Evolutionary conservation across 805 yeast species (phyloP), one percentile per base, ranked within the genome.

Genomic region (Maudiozyma saulgeensis): DNA sequence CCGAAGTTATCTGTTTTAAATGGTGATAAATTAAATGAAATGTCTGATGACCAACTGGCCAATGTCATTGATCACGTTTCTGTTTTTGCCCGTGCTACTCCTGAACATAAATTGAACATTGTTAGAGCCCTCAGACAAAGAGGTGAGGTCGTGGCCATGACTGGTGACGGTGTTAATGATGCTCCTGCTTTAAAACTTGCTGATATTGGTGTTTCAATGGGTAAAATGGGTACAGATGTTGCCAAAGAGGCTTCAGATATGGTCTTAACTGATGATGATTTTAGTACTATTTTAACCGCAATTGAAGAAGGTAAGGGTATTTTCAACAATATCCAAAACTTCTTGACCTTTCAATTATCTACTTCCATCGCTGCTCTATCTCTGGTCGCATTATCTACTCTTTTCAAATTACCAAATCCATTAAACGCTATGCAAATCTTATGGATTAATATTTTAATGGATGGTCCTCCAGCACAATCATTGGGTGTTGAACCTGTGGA

Each of bases 91-190:
- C 81, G 97, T 72, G 89, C 96, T 8, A 84, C 96, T 1, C 97
- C 97, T 1, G 95, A 89, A 63, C 96, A 90, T 68, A 90, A 90
- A 64, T 83, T 90, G 53, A 77, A 85, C 52, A 90, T 90, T 67
- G 96, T 90, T 34, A 80, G 85, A 61, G 96, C 96, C 0, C 74
- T 90, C 54, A 95, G 90, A 66, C 78, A 79, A 64, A 78, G 95
- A 63, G 96, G 96, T 46, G 96, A 91, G 66, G 82, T 91, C 53
- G 98, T 91, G 47, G 99, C 97, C 23, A 90, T 91, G 96, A 90
- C 98, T n/a, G 99, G 99, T 58, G 98, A 90, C 69, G 98, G 98
- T 69, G 96, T 91, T 13, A 90, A 90, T 66, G 98, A 90, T 73
- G 98, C 98, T 0, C 98, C 98, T n/a, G 97, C 98, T 5, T 75